These are phyloP conservation scores for Nematocida ausubeli DNA, from an alignment of 371 early-diverging fungal species.

Conservation along the genomic window DNA sequence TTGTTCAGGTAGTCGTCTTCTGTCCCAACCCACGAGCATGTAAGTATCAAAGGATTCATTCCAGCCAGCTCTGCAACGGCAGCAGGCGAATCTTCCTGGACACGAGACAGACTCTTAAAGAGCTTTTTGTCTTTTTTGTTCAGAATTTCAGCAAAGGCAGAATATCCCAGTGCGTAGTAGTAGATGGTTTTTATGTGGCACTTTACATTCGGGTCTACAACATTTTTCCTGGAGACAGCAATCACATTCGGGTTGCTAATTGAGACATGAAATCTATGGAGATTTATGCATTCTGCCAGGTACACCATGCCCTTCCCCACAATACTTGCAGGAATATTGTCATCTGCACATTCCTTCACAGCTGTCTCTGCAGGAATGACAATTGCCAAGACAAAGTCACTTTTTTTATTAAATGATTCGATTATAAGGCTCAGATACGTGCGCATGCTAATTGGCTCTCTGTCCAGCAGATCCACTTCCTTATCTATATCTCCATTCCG, in stretches of 20 bases:
- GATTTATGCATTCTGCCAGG: constrained; percentile 49
- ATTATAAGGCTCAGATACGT: constrained; percentile 29
- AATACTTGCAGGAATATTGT: constrained; percentile 3
- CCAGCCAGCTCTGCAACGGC: background rate
- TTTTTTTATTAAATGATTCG: constrained; percentile 48
- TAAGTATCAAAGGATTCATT: background rate
- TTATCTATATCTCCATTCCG: background rate
- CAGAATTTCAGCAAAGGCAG: background rate
- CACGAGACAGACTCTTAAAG: background rate
- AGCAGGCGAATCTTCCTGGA: constrained; percentile 9
- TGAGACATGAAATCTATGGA: constrained; percentile 38
- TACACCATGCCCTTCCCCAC: constrained; percentile 27
- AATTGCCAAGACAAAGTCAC: constrained; percentile 30
- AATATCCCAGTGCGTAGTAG: constrained; percentile 23
- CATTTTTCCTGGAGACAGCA: constrained; percentile 9
- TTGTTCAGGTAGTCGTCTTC: constrained; percentile 39
- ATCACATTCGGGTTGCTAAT: constrained; percentile 42
- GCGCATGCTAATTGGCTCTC: constrained; percentile 53
- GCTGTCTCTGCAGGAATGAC: constrained; percentile 12
- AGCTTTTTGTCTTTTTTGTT: background rate
- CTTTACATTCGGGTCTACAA: constrained; percentile 31
- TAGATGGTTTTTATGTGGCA: constrained; percentile 26
- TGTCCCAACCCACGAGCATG: constrained; percentile 28
- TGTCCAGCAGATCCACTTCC: constrained; percentile 37
- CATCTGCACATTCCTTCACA: background rate